Conservation (phyloP, 352 stramenopile species). For the Peronospora belbahrii region DNA sequence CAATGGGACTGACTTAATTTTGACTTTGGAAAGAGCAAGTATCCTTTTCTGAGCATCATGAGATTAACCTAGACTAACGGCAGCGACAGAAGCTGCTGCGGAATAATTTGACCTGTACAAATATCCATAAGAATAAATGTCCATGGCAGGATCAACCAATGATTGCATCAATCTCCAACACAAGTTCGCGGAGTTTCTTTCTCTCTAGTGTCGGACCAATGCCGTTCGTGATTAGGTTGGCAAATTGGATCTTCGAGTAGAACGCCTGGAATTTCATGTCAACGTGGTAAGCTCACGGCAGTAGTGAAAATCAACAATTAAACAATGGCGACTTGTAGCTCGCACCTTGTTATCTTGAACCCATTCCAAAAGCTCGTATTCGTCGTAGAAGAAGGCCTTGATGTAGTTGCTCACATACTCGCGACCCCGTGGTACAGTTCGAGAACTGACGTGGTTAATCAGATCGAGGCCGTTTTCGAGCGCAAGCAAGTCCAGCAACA, state of each 20-base stretch:
- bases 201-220: conserved; percentile 47
- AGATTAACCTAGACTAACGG: conserved; percentile 15
- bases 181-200: conserved; percentile 47
- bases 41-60: not conserved
- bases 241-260: conserved; percentile 56
- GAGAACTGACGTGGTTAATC: conserved; percentile 70
- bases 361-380: conserved; percentile 81
- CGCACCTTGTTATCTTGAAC: conserved; percentile 69
- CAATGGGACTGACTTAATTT: not conserved
- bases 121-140: conserved; percentile 26
- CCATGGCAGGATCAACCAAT: conserved; percentile 25
- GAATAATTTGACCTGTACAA: conserved; percentile 32
- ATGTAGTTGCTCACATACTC: conserved; percentile 79
- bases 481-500: conserved; percentile 94
- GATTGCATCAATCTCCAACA: conserved; percentile 53
- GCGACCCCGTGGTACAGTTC: conserved; percentile 35
- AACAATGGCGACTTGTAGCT: conserved; percentile 3
- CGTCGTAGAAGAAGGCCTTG: conserved; percentile 87
- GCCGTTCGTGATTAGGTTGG: conserved; percentile 60
- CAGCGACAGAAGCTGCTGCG: conserved; percentile 30
- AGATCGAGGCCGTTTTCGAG: conserved; percentile 78
- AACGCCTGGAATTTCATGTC: conserved; percentile 25
- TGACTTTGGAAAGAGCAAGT: not conserved
- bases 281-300: conserved; percentile 1
- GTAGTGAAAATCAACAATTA: not conserved